A percentile compares a stretch with the other conserved stretches of the same genome.
Conservation (phyloP, 208 protist genomes). For the Paratrypanosoma confusum region DNA sequence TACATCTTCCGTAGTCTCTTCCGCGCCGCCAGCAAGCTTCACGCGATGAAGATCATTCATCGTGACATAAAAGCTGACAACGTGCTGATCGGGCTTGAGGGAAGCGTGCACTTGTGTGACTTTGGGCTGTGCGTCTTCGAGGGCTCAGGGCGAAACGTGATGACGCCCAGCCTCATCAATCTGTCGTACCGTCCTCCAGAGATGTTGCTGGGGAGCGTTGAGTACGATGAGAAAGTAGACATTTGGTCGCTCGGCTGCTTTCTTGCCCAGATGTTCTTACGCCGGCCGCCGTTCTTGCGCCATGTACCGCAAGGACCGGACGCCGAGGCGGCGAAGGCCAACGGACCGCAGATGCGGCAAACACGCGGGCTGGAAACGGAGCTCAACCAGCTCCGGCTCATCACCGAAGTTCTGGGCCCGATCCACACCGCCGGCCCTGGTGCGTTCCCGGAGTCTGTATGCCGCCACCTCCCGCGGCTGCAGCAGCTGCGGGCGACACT, state of each 20-base stretch:
- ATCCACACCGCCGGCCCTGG: slow-evolving; percentile 17
- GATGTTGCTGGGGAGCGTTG: slow-evolving; percentile 81
- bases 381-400: slow-evolving; percentile 57
- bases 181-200: slow-evolving; percentile 93
- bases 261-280: slow-evolving; percentile 92
- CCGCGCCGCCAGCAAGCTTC: slow-evolving; percentile 43
- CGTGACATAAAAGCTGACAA: slow-evolving; percentile 88
- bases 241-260: slow-evolving; percentile 92
- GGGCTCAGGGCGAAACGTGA: slow-evolving; percentile 16
- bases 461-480: slow-evolving; percentile 12
- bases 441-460: slow-evolving; percentile 38
- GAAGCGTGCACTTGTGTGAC: slow-evolving; percentile 61
- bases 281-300: slow-evolving; percentile 64
- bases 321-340: slow-evolving; percentile 1
- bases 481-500: slow-evolving; percentile 21
- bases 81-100: slow-evolving; percentile 53
- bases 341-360: slow-evolving; percentile 5
- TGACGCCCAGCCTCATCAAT: slow-evolving; percentile 92
- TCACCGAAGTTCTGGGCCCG: slow-evolving; percentile 63
- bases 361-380: slow-evolving; percentile 36
- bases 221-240: slow-evolving; percentile 86
- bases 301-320: slow-evolving; percentile 7
- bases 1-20: slow-evolving; percentile 69
- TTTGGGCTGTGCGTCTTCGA: slow-evolving; percentile 78
- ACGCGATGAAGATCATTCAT: slow-evolving; percentile 84